These are phyloP conservation scores for Xylariaceae sp. DNA, from an alignment of 2,329 filamentous ascomycete species.

Conservation along the genomic window DNA sequence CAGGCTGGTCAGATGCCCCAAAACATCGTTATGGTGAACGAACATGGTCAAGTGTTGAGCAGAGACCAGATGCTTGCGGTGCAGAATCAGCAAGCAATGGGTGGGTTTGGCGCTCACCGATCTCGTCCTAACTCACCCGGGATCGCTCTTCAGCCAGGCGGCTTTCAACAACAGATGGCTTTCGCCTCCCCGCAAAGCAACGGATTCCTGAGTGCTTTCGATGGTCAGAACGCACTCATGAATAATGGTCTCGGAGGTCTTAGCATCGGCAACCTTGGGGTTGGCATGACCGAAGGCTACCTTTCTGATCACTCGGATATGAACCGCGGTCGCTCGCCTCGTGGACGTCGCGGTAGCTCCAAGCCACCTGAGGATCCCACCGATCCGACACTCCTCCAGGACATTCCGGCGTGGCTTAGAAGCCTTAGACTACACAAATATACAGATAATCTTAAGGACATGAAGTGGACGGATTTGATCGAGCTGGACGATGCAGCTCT, in stretches of 20 bases:
- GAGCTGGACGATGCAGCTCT: conserved; percentile 90
- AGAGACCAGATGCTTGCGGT: conserved; percentile 81
- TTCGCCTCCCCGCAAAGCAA: conserved; percentile 92
- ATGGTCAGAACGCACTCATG: conserved; percentile 65
- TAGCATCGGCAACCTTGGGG: conserved; percentile 67
- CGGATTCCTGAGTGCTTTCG: conserved; percentile 87
- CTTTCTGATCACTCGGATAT: conserved; percentile 93
- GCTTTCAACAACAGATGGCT: conserved; percentile 57
- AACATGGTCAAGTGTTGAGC: conserved; percentile 81
- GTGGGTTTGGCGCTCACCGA: conserved; percentile 61
- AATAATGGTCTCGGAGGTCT: conserved; percentile 68
- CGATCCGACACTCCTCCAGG: conserved; percentile 81
- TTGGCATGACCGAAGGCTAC: conserved; percentile 75
- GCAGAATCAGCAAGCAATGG: conserved; percentile 62
- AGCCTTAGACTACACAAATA: conserved; percentile 97
- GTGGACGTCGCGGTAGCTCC: conserved; percentile 87
- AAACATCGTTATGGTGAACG: conserved; percentile 91
- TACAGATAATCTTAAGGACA: conserved; percentile 94
- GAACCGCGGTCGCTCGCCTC: conserved; percentile 82
- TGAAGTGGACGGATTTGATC: conserved; percentile 92
- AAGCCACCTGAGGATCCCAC: conserved; percentile 98
- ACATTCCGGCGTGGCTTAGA: conserved; percentile 93
- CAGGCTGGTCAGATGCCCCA: conserved; percentile 60
- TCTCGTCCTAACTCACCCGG: conserved; percentile 90
- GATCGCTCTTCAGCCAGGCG: conserved; percentile 67